Evolutionary conservation across 345 rosid species (phyloP).

Genomic region (Syzygium oleosum): DNA sequence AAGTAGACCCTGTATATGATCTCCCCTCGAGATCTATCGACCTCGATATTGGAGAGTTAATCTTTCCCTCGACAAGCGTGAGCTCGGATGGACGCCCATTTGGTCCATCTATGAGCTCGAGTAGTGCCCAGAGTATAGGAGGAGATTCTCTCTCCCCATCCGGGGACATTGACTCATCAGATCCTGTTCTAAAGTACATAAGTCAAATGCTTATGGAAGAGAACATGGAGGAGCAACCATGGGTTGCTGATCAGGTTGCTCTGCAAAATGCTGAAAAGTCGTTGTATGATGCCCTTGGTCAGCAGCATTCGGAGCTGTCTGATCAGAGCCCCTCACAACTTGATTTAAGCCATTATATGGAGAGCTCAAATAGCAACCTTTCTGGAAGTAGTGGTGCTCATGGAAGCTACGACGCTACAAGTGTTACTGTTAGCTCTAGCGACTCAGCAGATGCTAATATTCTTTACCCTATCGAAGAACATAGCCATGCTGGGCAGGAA

Average conservation of each 20-base stretch:
- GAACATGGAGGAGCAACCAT: constrained; percentile 30
- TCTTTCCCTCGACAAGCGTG: not conserved
- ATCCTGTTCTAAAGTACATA: constrained; percentile 28
- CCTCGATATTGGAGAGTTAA: not conserved
- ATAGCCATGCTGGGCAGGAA: not conserved
- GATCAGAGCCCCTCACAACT: not conserved
- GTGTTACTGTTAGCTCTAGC: not conserved
- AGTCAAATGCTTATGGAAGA: constrained; percentile 40
- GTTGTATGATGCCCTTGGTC: constrained; percentile 18
- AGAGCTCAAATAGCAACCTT: constrained; percentile 5
- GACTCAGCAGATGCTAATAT: not conserved
- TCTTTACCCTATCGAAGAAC: not conserved
- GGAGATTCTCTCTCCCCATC: constrained; percentile 6
- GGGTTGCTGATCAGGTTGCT: constrained; percentile 23
- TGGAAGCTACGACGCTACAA: not conserved
- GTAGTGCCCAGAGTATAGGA: not conserved
- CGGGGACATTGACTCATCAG: constrained; percentile 18
- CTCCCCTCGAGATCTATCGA: not conserved
- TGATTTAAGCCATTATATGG: not conserved
- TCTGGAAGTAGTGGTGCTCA: constrained; percentile 6
- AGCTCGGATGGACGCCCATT: not conserved
- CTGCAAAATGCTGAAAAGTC: constrained; percentile 34
- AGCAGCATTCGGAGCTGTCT: constrained; percentile 5
- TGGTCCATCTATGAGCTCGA: not conserved
- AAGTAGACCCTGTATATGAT: not conserved